Conservation (phyloP, 2,329 filamentous ascomycete genomes). For the Colletotrichum sansevieriae region DNA sequence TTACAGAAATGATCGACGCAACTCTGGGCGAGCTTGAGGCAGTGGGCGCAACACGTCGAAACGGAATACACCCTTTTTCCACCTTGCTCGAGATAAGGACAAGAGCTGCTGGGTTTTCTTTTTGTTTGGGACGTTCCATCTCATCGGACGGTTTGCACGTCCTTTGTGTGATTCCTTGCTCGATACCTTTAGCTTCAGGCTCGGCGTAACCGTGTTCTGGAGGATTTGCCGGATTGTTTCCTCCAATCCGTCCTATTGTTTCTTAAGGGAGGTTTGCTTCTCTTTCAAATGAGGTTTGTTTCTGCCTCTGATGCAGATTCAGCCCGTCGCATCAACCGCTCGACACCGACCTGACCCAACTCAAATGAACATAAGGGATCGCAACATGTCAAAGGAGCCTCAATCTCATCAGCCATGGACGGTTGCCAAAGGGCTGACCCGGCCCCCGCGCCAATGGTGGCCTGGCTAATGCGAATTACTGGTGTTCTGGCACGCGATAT, state of each 20-base stretch:
- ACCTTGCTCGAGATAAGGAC: background rate
- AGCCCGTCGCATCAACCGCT: background rate
- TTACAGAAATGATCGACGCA: constrained; percentile 13
- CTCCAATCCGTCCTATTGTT: background rate
- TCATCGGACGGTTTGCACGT: constrained; percentile 21
- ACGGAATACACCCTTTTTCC: constrained; percentile 8
- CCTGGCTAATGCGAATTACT: constrained; percentile 21
- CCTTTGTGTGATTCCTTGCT: constrained; percentile 4
- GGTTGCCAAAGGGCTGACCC: constrained; percentile 32
- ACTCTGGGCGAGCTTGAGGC: constrained; percentile 23
- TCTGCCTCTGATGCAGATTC: background rate
- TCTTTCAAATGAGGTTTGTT: background rate
- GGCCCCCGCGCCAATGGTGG: constrained; percentile 21
- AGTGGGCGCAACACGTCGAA: constrained; percentile 33
- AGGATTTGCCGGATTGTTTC: constrained; percentile 7
- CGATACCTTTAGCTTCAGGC: background rate
- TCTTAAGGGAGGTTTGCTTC: background rate
- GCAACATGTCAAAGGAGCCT: background rate
- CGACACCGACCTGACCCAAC: background rate
- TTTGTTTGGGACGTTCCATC: constrained; percentile 4
- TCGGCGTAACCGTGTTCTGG: constrained; percentile 16
- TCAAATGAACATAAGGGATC: background rate
- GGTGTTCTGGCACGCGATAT: background rate
- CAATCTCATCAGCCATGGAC: background rate
- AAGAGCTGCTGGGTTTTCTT: background rate